phyloP scores from a whole-genome alignment of 1,139 yeast genomes.

The Pichia sp. region DNA sequence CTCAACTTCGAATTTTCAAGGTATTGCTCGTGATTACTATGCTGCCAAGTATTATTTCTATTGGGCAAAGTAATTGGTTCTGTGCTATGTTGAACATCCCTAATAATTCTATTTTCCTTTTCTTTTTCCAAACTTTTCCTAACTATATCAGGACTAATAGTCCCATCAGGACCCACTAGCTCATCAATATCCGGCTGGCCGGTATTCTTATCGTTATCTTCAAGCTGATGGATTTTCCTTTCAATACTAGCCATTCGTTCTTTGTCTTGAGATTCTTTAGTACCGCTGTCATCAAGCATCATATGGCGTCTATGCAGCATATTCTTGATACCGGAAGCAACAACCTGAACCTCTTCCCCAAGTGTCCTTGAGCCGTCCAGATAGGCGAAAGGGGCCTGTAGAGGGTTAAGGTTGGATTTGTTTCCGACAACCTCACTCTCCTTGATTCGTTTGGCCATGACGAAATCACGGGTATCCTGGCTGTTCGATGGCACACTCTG shows the following conservation, averaged over 20 bases:
- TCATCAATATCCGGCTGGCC: neutral
- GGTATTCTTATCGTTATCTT: neutral
- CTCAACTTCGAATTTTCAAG: constrained; percentile 6
- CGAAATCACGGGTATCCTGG: constrained; percentile 6
- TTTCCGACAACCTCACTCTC: constrained; percentile 15
- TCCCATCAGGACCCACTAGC: neutral
- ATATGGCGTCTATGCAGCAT: neutral
- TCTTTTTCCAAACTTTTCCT: neutral
- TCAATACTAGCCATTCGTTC: constrained; percentile 12
- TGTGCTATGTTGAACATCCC: neutral
- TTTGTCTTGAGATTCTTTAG: constrained; percentile 8
- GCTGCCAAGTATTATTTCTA: constrained; percentile 17
- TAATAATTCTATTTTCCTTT: constrained; percentile 7
- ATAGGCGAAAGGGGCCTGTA: constrained; percentile 17
- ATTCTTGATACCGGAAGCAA: neutral
- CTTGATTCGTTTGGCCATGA: constrained; percentile 16
- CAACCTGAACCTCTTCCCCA: constrained; percentile 1
- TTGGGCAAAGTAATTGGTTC: constrained; percentile 14
- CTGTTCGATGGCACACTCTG: neutral
- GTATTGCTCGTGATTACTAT: constrained; percentile 7
- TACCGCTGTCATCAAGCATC: constrained; percentile 11
- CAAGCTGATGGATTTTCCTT: constrained; percentile 9
- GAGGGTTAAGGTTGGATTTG: constrained; percentile 13
- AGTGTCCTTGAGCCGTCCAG: constrained; percentile 12
- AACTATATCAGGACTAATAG: neutral